Conservation (phyloP, 2,329 filamentous ascomycete species). For the Xylaria sp. region DNA sequence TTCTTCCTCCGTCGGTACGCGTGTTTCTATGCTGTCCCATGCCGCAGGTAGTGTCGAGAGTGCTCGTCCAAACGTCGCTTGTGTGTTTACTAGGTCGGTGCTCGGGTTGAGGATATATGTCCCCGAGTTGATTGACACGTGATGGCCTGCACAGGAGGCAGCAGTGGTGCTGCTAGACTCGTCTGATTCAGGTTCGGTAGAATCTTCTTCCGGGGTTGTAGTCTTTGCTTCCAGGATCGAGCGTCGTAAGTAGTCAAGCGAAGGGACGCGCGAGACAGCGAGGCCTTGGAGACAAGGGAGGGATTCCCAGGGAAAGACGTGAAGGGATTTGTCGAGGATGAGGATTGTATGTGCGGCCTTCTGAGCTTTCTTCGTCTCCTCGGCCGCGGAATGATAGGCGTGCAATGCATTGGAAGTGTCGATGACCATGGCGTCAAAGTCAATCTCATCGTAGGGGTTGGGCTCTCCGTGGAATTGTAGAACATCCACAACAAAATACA, state of each 20-base stretch:
- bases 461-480: conserved; percentile 95
- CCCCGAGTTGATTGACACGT: conserved; percentile 61
- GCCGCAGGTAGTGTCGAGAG: conserved; percentile 69
- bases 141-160: conserved; percentile 53
- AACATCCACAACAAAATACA: conserved; percentile 96
- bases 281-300: conserved; percentile 80
- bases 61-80: conserved; percentile 72
- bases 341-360: conserved; percentile 76
- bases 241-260: conserved; percentile 79
- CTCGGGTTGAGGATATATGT: conserved; percentile 90
- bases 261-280: conserved; percentile 87
- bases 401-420: conserved; percentile 85
- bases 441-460: conserved; percentile 97
- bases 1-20: conserved; percentile 75
- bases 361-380: conserved; percentile 44
- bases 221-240: conserved; percentile 65
- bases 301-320: conserved; percentile 95
- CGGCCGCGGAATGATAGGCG: conserved; percentile 69
- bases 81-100: conserved; percentile 80
- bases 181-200: conserved; percentile 28
- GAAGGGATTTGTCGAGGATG: conserved; percentile 88
- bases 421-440: conserved; percentile 90
- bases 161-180: conserved; percentile 18
- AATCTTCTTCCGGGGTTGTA: conserved; percentile 1
- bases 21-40: conserved; percentile 74